Evolutionary conservation across 2,329 filamentous ascomycete species (phyloP), one percentile per base, ranked within the genome.

Genomic region (Domatiomyces globalis): DNA sequence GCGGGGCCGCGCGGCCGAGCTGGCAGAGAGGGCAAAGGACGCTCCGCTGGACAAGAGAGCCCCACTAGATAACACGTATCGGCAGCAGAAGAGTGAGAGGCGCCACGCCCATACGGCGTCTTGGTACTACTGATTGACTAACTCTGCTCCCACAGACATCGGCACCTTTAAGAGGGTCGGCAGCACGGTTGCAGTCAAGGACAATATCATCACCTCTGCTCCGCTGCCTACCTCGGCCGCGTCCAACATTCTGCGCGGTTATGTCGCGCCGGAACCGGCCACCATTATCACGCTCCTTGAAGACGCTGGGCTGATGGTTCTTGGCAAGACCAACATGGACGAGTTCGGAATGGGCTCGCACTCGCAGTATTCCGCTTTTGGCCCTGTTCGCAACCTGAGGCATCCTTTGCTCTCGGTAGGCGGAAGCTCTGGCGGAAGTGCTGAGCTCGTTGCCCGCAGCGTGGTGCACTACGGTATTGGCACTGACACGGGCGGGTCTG

Each of bases 291-390:
- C 74, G 49, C 77, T 82, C 60, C 74, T 95, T 33, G 76, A 77
- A 51, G 64, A 71, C 25, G 74, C 77, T 4, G 84, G 83, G 43
- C 81, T 79, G 5, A 66, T 76, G 5, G 66, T 90, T 1, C 74
- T 81, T 1, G 84, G 84, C 5, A 95, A 95, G 67, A 89, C 87
- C 1, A 95, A 94, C 65, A 81, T 96, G 73, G 92, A 96, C 68
- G 92, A 94, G 65, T 95, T 95, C 65, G 88, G 89, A 25, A 95
- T 95, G 89, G 88, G 88, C 1, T 94, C 87, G 7, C 83, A 95
- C 63, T 84, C 82, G 1, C 76, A 74, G 18, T 71, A 83, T 61
- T 88, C 87, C 0, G 69, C 73, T 50, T 80, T 82, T 60, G 85
- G 85, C 1, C 65, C 78, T 1, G 84, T 90, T 4, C 18, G 46